Evolutionary conservation across 2,329 filamentous ascomycete genomes (phyloP).

Genomic region (Cladosporium austrohemisphaericum): DNA sequence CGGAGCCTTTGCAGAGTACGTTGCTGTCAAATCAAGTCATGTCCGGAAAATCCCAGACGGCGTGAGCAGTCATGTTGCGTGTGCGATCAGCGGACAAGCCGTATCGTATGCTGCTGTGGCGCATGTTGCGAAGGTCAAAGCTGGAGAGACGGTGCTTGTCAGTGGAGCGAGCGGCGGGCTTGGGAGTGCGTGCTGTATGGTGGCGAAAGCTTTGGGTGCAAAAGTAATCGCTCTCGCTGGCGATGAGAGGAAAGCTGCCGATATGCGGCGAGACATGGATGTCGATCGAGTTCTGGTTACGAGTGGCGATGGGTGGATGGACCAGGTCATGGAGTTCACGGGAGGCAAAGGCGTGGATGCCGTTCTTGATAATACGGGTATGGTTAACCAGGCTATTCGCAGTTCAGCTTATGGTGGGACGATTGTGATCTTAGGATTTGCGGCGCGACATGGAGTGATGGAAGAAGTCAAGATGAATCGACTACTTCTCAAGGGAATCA

Average conservation of each 20-base stretch:
- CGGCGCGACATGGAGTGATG: conserved; percentile 50
- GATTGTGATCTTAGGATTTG: conserved; percentile 58
- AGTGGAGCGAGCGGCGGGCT: conserved; percentile 55
- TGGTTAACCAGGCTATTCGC: conserved; percentile 52
- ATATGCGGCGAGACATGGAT: conserved; percentile 28
- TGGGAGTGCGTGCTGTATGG: conserved; percentile 54
- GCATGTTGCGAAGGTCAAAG: conserved; percentile 38
- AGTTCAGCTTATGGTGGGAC: conserved; percentile 53
- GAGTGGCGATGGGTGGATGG: conserved; percentile 48
- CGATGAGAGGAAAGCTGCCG: conserved; percentile 38
- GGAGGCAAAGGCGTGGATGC: conserved; percentile 52
- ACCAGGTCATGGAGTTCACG: conserved; percentile 48
- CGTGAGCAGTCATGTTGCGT: conserved; percentile 49
- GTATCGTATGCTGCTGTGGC: conserved; percentile 53
- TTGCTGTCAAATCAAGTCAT: conserved; percentile 39
- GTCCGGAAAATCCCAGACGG: conserved; percentile 45
- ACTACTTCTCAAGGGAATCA: conserved; percentile 51
- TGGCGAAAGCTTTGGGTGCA: conserved; percentile 52
- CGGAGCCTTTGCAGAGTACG: conserved; percentile 53
- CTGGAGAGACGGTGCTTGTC: conserved; percentile 52
- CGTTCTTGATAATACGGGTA: conserved; percentile 57
- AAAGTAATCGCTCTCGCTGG: conserved; percentile 53
- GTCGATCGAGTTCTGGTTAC: conserved; percentile 37
- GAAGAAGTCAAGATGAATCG: conserved; percentile 55
- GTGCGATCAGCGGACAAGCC: conserved; percentile 52